Evolutionary conservation across 257 asterid genomes (phyloP).

Genomic region (Pogostemon cablin): DNA sequence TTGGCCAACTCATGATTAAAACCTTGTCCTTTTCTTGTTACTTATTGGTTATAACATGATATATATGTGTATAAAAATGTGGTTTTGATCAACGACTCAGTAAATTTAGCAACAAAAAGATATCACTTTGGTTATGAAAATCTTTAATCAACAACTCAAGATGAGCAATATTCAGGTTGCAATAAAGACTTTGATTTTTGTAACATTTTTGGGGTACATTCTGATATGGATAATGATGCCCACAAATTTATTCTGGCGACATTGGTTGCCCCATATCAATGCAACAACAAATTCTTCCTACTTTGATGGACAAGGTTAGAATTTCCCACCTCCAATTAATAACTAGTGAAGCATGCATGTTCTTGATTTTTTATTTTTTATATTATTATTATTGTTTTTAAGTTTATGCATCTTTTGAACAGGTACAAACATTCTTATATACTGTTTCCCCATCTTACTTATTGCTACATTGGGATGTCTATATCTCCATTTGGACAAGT

Average conservation of each 20-base stretch:
- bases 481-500: conserved; percentile 44
- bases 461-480: conserved; percentile 50
- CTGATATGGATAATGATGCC: conserved; percentile 68
- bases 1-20: not conserved
- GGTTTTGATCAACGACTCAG: too few relatives aligned
- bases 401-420: not conserved
- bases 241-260: conserved; percentile 47
- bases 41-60: conserved; percentile 10
- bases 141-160: conserved; percentile 21
- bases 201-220: conserved; percentile 45
- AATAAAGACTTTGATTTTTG: conserved; percentile 39
- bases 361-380: too few relatives aligned
- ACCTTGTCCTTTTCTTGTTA: conserved; percentile 25
- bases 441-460: conserved; percentile 40
- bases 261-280: conserved; percentile 48
- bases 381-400: too few relatives aligned
- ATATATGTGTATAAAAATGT: too few relatives aligned
- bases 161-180: conserved; percentile 30
- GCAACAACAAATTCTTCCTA: conserved; percentile 36
- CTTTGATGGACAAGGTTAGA: conserved; percentile 45
- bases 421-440: conserved; percentile 47
- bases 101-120: not conserved
- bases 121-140: conserved; percentile 26
- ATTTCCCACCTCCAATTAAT: conserved; percentile 2
- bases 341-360: too few relatives aligned